phyloP scores from a whole-genome alignment of 805 yeast species.

The Kodamaea lidongshanica region DNA sequence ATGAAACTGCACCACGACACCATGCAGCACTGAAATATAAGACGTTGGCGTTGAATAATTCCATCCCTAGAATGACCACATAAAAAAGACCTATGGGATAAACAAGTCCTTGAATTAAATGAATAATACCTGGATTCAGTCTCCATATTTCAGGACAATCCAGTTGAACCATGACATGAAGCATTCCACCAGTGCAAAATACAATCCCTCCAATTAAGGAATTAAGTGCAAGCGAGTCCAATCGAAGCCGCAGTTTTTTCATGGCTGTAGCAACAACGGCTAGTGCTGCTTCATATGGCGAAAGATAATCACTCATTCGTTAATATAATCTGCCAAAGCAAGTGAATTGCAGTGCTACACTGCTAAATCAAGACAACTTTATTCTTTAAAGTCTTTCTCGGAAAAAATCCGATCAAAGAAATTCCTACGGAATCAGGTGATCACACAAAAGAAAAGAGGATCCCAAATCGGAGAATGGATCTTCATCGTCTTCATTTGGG shows the following conservation, averaged over 20 bases:
- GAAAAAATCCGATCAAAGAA: too few species aligned
- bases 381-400: too few species aligned
- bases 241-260: conserved; percentile 68
- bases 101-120: conserved; percentile 51
- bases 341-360: too few species aligned
- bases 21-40: conserved; percentile 65
- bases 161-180: conserved; percentile 51
- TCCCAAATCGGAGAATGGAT: too few species aligned
- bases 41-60: conserved; percentile 68
- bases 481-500: too few species aligned
- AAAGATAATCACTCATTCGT: conserved; percentile 43
- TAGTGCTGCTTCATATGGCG: conserved; percentile 76
- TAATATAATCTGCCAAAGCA: too few species aligned
- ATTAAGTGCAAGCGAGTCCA: conserved; percentile 55
- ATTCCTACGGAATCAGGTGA: too few species aligned
- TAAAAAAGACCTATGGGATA: conserved; percentile 71
- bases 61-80: conserved; percentile 71
- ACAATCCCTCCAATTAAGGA: conserved; percentile 65
- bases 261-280: conserved; percentile 82
- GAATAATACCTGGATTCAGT: conserved; percentile 47
- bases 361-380: too few species aligned
- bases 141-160: conserved; percentile 39
- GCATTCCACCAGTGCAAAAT: conserved; percentile 69
- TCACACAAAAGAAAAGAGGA: too few species aligned
- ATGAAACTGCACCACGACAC: conserved; percentile 61